Evolutionary conservation across 2,329 filamentous ascomycete genomes (phyloP), one percentile per base, ranked within the genome.

Genomic region (Teratosphaeria viscida): DNA sequence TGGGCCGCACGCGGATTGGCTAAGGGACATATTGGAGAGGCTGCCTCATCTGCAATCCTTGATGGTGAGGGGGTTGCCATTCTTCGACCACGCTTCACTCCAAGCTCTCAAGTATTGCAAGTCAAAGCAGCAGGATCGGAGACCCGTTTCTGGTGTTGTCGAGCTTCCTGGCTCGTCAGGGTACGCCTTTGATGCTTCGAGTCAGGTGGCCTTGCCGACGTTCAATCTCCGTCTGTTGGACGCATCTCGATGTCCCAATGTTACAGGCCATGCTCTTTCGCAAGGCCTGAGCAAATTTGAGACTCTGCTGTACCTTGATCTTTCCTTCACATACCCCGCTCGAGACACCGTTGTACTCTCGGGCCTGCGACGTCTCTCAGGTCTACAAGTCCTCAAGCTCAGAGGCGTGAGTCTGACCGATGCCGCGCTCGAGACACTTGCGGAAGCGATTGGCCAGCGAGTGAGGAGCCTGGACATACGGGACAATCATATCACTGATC

Each of bases 61-160:
- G 55, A 77, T 85, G 60, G 82, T 85, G 11, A 78, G 81, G 16
- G 78, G 77, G 34, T 70, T 85, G 55, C 81, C 82, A 0, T 85
- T 85, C 67, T 85, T 86, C 65, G 83, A 86, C 59, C 82, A 86
- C 67, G 78, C 78, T 61, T 76, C 81, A 19, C 76, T 85, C 58
- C 72, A 78, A 59, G 79, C 78, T 2, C 66, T 85, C 58, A 77
- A 73, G 57, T 67, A 72, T 14, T 57, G 58, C 12, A 57, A 57
- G 34, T 57, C 62, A 29, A 47, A 73, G 69, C 62, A 53, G 61
- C 12, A 67, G 65, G 62, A 66, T 60, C 23, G 32, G 19, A 27
- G 37, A 19, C 61, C 53, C 58, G 60, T 65, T 4, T 23, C 37
- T 54, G 65, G 66, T 16, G 57, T 65, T 5, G 60, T 70, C 3